Conservation (phyloP, 2,329 filamentous ascomycete genomes). For the Remersonia thermophila region DNA sequence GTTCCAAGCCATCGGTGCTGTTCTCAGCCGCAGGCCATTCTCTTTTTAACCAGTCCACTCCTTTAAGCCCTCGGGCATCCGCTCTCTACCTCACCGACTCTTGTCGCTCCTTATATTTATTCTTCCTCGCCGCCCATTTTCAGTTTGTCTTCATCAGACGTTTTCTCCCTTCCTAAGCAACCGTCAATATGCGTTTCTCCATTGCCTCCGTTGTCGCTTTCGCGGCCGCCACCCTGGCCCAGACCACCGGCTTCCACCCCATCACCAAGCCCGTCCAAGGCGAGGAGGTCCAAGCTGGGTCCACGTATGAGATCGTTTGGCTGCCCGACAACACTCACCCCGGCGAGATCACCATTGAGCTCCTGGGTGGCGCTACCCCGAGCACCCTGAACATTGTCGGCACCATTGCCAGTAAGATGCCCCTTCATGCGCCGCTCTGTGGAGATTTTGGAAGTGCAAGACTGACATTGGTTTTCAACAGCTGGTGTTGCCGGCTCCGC, state of each 20-base stretch:
- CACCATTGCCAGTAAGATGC: constrained; percentile 36
- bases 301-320: constrained; percentile 41
- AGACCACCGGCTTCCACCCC: constrained; percentile 43
- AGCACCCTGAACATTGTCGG: constrained; percentile 28
- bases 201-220: constrained; percentile 35
- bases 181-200: constrained; percentile 44
- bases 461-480: no score
- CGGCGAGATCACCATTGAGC: constrained; percentile 36
- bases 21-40: constrained; percentile 13
- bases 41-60: constrained; percentile 1
- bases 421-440: no score
- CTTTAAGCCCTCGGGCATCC: background rate
- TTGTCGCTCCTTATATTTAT: background rate
- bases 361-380: constrained; percentile 40
- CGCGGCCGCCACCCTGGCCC: constrained; percentile 37
- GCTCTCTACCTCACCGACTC: constrained; percentile 11
- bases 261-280: constrained; percentile 34
- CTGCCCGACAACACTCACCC: constrained; percentile 27
- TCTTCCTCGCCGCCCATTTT: background rate
- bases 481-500: constrained; percentile 34
- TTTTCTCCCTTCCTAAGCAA: constrained; percentile 9
- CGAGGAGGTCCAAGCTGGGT: constrained; percentile 35
- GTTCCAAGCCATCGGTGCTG: constrained; percentile 1
- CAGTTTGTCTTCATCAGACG: constrained; percentile 1
- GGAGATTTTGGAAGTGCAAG: no score